Evolutionary conservation across 768 basidiomycete species (phyloP), one percentile per base, ranked within the genome.

Genomic region (Auriscalpium microsporum): DNA sequence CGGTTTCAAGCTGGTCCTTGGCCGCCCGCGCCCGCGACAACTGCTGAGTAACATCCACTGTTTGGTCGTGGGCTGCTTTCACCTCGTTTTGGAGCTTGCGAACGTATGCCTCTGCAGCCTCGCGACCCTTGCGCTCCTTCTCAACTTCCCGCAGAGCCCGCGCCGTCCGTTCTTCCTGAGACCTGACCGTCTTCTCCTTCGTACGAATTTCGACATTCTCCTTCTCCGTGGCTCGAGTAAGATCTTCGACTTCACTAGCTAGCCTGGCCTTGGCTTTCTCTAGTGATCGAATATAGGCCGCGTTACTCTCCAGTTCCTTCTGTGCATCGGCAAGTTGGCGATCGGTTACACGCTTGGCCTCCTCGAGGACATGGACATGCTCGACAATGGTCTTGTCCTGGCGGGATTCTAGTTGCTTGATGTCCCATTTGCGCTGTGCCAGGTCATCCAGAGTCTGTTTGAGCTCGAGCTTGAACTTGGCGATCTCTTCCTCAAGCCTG

Each of bases 371-470:
- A 67, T 98, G 86, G 23, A 96, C 91, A 65, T 98, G 95, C 69
- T 98, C 94, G 45, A 98, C 94, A 56, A 96, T 94, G n/a, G 90
- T 96, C 74, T 94, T 97, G 74, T 97, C 92, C 65, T 96, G 88
- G 65, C 80, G 83, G 3, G 89, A 86, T 52, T 88, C 84, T 9
- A 97, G 72, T 60, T 94, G 87, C 60, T 84, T 89, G 59, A 91
- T 80, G 55, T 94, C 90, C 81, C 85, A 87, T 62, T 96, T 90
- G 48, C 86, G 82, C 45, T 76, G 77, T 66, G 90, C 86, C 48
- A 95, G 73, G 56, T 94, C 90, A 8, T 79, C 77, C n/a, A 88
- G 74, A 10, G 85, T 81, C 64, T 90, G 87, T 64, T 87, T 86
- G 38, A 94, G 75, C 14, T 92, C 92, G 10, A 83, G 77, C 57